Conservation (phyloP, 2,329 filamentous ascomycete genomes). For the Aureobasidium mangrovei region DNA sequence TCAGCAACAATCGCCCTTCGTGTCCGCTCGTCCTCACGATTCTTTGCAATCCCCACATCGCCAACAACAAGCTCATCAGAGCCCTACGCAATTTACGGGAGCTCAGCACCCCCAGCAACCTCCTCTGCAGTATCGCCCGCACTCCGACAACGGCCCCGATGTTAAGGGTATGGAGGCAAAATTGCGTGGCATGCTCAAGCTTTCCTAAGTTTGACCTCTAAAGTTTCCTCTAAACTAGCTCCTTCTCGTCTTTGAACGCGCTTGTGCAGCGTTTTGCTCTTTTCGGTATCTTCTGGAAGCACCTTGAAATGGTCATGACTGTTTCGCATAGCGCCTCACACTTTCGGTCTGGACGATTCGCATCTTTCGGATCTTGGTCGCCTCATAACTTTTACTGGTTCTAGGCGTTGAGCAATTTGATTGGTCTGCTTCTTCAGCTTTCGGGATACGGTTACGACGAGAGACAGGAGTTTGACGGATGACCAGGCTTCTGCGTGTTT, state of each 20-base stretch:
- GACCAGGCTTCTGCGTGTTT: no score
- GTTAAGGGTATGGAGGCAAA: constrained; percentile 32
- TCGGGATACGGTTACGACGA: no score
- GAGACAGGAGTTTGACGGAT: no score
- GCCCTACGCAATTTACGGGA: background rate
- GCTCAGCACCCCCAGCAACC: constrained; percentile 11
- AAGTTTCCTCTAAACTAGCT: background rate
- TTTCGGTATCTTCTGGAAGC: background rate
- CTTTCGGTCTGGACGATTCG: background rate
- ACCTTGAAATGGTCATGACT: background rate
- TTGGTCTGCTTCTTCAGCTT: no score
- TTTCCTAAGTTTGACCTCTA: constrained; percentile 13
- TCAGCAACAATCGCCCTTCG: constrained; percentile 13
- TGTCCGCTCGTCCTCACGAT: constrained; percentile 22
- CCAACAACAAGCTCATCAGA: constrained; percentile 11
- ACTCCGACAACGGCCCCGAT: constrained; percentile 19
- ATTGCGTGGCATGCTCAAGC: constrained; percentile 32
- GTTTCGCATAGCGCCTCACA: background rate
- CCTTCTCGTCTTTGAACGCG: background rate
- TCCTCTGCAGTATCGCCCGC: constrained; percentile 9
- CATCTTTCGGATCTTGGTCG: background rate
- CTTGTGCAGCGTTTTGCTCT: background rate
- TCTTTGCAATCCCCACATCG: constrained; percentile 16
- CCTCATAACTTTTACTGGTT: background rate
- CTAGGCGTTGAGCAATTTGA: background rate